phyloP scores from a whole-genome alignment of 192 early-diverging fungal species.

The Linderina pennispora region DNA sequence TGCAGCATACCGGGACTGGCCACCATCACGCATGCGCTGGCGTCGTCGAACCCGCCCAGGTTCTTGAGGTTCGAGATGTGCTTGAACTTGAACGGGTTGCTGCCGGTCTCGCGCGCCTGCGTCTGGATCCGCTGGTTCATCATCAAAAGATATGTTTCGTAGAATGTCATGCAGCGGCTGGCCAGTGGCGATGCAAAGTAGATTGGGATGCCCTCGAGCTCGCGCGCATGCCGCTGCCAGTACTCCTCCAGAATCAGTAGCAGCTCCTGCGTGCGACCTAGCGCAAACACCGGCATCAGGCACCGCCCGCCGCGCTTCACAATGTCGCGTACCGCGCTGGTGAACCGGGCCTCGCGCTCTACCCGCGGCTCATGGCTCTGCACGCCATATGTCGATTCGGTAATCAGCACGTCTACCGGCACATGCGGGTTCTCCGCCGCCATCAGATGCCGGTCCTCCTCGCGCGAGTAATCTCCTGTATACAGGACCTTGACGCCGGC shows the following conservation, averaged over 20 bases:
- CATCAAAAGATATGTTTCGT: constrained; percentile 96
- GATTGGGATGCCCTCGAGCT: constrained; percentile 86
- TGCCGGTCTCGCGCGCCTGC: constrained; percentile 65
- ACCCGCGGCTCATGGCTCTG: constrained; percentile 93
- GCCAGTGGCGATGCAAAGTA: constrained; percentile 93
- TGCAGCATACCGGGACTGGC: constrained; percentile 98
- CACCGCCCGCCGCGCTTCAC: constrained; percentile 85
- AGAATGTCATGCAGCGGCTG: constrained; percentile 96
- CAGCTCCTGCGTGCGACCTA: constrained; percentile 97
- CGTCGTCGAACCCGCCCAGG: constrained; percentile 84
- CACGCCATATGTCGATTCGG: constrained; percentile 95
- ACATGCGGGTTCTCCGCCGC: constrained; percentile 88
- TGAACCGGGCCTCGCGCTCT: constrained; percentile 87
- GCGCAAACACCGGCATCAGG: constrained; percentile 91
- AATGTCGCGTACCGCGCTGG: constrained; percentile 74
- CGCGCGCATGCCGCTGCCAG: constrained; percentile 79
- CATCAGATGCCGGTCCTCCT: constrained; percentile 98
- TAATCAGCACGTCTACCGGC: constrained; percentile 86
- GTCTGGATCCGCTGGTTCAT: constrained; percentile 94
- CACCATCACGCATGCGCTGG: constrained; percentile 98
- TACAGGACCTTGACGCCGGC: constrained; percentile 88
- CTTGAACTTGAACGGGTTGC: constrained; percentile 95
- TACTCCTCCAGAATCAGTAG: constrained; percentile 96
- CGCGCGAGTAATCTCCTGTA: constrained; percentile 98
- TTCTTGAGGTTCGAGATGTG: constrained; percentile 88